Evolutionary conservation across 768 basidiomycete species (phyloP).

Genomic region (Pleurotus cornucopiae): DNA sequence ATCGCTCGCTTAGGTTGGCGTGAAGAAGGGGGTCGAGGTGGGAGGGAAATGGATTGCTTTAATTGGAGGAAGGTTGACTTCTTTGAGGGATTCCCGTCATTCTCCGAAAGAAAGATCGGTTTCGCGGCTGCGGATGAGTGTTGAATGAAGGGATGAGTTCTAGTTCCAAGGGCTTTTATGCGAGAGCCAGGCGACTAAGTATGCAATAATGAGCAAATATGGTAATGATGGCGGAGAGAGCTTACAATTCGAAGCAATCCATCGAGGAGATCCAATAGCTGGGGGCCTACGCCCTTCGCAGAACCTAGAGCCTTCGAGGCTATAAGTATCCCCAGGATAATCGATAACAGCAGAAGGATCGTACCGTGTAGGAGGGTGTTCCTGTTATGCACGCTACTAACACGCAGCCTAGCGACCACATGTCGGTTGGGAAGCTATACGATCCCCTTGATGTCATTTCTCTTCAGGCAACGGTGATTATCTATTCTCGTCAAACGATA

Average conservation of each 20-base stretch:
- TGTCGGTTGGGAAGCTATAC: slow-evolving; percentile 33
- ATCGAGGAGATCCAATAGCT: slow-evolving; percentile 19
- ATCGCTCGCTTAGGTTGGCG: neutral
- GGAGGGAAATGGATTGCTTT: neutral
- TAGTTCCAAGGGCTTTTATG: slow-evolving; percentile 19
- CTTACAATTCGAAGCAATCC: slow-evolving; percentile 24
- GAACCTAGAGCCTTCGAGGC: neutral
- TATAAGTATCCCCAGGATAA: slow-evolving; percentile 1
- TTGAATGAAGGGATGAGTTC: slow-evolving; percentile 28
- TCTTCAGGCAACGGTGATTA: slow-evolving; percentile 18
- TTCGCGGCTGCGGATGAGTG: slow-evolving; percentile 1
- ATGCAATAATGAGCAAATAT: neutral
- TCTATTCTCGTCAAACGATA: neutral
- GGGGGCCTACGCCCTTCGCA: neutral
- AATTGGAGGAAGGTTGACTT: slow-evolving; percentile 13
- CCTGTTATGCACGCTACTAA: slow-evolving; percentile 33
- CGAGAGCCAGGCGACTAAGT: slow-evolving; percentile 22
- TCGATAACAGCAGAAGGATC: neutral
- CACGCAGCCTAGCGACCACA: slow-evolving; percentile 47
- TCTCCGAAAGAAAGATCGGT: slow-evolving; percentile 7
- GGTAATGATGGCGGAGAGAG: too few relatives aligned
- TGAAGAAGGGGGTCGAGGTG: too few relatives aligned
- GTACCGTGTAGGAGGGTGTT: slow-evolving; percentile 27
- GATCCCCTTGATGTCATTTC: slow-evolving; percentile 30
- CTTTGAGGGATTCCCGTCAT: neutral